phyloP scores from a whole-genome alignment of 306 rosid species.

The Cucurbita maxima region DNA sequence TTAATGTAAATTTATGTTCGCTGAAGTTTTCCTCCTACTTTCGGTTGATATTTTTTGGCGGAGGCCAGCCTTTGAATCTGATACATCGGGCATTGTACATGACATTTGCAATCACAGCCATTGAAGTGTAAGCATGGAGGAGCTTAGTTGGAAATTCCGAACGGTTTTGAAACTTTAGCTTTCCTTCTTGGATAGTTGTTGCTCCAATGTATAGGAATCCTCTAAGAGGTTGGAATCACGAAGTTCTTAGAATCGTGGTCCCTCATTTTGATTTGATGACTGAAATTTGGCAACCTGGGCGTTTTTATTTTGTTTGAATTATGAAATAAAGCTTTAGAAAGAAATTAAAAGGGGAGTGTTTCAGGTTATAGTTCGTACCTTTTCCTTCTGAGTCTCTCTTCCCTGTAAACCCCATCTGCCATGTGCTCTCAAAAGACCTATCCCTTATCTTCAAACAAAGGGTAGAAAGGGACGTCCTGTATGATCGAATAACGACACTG shows the following conservation, averaged over 20 bases:
- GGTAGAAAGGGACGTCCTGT: background rate
- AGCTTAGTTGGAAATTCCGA: background rate
- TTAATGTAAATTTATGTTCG: slow-evolving; percentile 5
- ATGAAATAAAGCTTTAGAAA: background rate
- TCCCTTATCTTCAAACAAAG: background rate
- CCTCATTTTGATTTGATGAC: background rate
- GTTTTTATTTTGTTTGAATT: background rate
- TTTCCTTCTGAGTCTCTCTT: background rate
- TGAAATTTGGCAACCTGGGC: background rate
- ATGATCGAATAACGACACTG: background rate
- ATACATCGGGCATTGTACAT: background rate
- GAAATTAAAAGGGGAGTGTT: background rate
- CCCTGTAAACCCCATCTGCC: background rate
- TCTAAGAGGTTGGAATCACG: background rate
- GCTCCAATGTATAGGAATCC: background rate
- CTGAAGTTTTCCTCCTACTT: slow-evolving; percentile 1
- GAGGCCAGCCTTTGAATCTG: slow-evolving; percentile 3
- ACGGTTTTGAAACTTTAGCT: background rate
- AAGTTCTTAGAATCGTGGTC: background rate
- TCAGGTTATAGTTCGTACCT: background rate
- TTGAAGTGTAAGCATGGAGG: background rate
- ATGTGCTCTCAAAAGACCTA: background rate
- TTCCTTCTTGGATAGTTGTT: background rate
- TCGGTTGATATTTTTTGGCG: slow-evolving; percentile 7
- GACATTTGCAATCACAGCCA: background rate